Conservation (phyloP, 805 yeast genomes). For the Ogataea thermomethanolica region DNA sequence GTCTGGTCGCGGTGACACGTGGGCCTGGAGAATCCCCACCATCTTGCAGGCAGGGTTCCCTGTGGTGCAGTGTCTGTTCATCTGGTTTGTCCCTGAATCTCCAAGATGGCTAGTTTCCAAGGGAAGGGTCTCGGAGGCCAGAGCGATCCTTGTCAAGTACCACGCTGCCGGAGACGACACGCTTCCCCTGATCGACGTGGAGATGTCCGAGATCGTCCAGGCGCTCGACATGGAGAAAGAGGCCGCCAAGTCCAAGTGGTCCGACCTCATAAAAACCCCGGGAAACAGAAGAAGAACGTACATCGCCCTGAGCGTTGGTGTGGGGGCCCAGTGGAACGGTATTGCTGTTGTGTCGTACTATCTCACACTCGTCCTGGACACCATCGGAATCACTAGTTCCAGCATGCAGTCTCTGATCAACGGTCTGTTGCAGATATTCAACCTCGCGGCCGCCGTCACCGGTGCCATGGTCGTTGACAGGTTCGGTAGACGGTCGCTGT, state of each 20-base stretch:
- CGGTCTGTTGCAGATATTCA: conserved; percentile 47
- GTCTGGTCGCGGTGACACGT: conserved; percentile 28
- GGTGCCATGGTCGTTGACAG: conserved; percentile 31
- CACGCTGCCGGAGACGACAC: conserved; percentile 38
- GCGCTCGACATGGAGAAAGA: conserved; percentile 38
- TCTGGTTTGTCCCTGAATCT: conserved; percentile 42
- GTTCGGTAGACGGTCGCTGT: conserved; percentile 37
- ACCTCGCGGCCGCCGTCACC: conserved; percentile 35
- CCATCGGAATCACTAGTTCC: conserved; percentile 51
- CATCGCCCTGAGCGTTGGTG: conserved; percentile 29
- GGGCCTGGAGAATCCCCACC: conserved; percentile 56
- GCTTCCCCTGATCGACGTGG: conserved; percentile 33
- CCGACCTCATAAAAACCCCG: conserved; percentile 35
- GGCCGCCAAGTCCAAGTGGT: conserved; percentile 32
- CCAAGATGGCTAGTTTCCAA: conserved; percentile 40
- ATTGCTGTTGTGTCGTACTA: conserved; percentile 47
- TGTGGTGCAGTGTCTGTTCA: conserved; percentile 34
- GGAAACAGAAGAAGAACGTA: conserved; percentile 39
- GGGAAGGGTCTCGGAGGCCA: conserved; percentile 37
- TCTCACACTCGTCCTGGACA: conserved; percentile 42
- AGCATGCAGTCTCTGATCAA: conserved; percentile 48
- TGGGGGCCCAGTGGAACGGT: conserved; percentile 41
- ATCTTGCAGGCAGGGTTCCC: conserved; percentile 49
- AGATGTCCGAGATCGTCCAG: conserved; percentile 36
- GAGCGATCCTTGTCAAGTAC: conserved; percentile 30